Base-by-base conservation (phyloP, 176 grass and related monocot genomes). In the Musa troglodytarum region DNA sequence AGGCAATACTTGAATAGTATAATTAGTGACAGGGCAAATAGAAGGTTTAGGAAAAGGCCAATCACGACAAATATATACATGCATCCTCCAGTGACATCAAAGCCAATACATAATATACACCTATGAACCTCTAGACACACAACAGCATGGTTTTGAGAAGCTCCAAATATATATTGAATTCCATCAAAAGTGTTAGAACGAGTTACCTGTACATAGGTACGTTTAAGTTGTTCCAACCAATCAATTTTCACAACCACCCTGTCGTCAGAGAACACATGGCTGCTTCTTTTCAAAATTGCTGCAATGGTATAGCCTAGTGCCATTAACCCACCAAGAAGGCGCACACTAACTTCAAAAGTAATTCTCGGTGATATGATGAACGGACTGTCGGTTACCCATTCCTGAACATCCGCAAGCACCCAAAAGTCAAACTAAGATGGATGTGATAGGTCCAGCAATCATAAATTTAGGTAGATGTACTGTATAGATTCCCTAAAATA, bases 321-420 rank as follows among this genome's bases (percentile, higher is more conserved):
- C 96, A 99, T 99, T 72, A 99, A 85, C 85, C 96, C 96, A 80
- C 91, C 91, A 86, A 99, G 88, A 94, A 99, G 96, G 34, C 91
- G 90, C 59, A 99, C 96, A 52, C 88, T 89, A 69, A 99, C 96
- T 89, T 99, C 88, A 81, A 99, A 99, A 84, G 86, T 89, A 84
- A 99, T 99, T 79, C 96, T 94, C 28, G 91, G 96, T 70, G 96
- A 99, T 86, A 99, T 99, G 61, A 99, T 92, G 79, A 99, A 99
- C 65, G 91, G 84, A 80, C 79, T 92, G 65, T 99, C 96, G 11
- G 88, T 92, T 51, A 99, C 91, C 96, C 91, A 99, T 80, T 99
- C 91, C 96, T 86, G 58, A 52, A 71, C 21, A 68, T 72, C 50
- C 51, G 52, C n/a, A 17, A 73, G 54, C 65, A 7, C 68, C 54